phyloP scores from a whole-genome alignment of 768 basidiomycete genomes.

The Cystofilobasidium bisporidii region DNA sequence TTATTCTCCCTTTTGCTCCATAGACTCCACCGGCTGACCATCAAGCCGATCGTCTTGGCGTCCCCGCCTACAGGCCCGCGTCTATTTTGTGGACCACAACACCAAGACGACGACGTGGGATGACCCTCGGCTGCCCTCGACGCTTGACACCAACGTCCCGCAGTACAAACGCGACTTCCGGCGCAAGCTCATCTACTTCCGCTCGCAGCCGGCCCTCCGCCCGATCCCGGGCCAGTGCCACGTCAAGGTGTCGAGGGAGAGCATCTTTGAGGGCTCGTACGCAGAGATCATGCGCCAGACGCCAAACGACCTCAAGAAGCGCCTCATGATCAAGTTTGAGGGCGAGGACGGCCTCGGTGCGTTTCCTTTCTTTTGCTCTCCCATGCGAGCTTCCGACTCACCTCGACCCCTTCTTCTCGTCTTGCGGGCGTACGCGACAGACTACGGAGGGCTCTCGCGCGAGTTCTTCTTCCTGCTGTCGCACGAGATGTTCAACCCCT shows the following conservation, averaged over 20 bases:
- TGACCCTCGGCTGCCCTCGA: conserved; percentile 78
- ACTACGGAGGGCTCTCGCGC: conserved; percentile 95
- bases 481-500: conserved; percentile 99
- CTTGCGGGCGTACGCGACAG: no score
- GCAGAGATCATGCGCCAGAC: conserved; percentile 99
- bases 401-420: background rate
- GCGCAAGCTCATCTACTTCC: conserved; percentile 98
- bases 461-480: conserved; percentile 99
- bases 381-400: no score
- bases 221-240: conserved; percentile 98
- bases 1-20: no score
- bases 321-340: conserved; percentile 99
- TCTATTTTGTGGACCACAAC: conserved; percentile 99
- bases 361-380: background rate
- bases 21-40: no score
- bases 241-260: conserved; percentile 94
- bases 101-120: conserved; percentile 98
- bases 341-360: conserved; percentile 84
- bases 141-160: conserved; percentile 89
- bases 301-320: conserved; percentile 95
- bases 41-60: no score
- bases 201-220: conserved; percentile 94
- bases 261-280: conserved; percentile 98
- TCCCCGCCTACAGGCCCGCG: conserved; percentile 59
- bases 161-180: conserved; percentile 99